phyloP scores from a whole-genome alignment of 306 rosid genomes.

The Nissolia schottii region DNA sequence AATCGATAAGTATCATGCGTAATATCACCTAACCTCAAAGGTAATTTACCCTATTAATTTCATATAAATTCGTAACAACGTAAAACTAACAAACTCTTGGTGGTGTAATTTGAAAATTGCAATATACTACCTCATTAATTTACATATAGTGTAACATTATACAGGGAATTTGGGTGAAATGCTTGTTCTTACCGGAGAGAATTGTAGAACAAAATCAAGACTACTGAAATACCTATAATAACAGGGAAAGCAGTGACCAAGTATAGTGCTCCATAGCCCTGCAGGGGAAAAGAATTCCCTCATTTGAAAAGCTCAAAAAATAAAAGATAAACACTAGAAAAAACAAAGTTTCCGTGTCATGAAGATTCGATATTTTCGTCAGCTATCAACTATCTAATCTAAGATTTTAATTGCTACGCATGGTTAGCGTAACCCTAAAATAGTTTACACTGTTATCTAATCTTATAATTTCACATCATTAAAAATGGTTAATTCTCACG shows the following conservation, averaged over 20 bases:
- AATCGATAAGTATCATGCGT: no score
- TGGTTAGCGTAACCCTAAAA: no score
- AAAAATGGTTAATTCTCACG: no score
- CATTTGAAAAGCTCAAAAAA: slow-evolving; percentile 23
- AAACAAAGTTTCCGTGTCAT: not conserved
- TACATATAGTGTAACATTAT: slow-evolving; percentile 22
- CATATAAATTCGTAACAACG: not conserved
- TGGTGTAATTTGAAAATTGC: slow-evolving; percentile 2
- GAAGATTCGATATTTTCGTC: not conserved
- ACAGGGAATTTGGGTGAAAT: slow-evolving; percentile 16
- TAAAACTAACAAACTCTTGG: not conserved
- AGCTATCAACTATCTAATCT: not conserved
- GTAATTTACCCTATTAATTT: not conserved
- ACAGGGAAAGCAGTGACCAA: slow-evolving; percentile 86
- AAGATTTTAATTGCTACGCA: no score
- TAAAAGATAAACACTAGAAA: not conserved
- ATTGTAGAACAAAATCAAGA: slow-evolving; percentile 76
- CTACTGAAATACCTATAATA: slow-evolving; percentile 89
- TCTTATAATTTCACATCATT: no score
- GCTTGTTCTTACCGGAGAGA: slow-evolving; percentile 68
- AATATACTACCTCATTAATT: slow-evolving; percentile 23
- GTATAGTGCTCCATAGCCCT: slow-evolving; percentile 97
- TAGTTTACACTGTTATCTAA: no score
- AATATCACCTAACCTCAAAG: no score
- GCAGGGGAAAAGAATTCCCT: slow-evolving; percentile 42